Percentiles rank a stretch among this genome's conserved stretches.
These are phyloP conservation scores for Phytophthora pisi DNA, from an alignment of 352 stramenopile genomes.

Conservation along the genomic window DNA sequence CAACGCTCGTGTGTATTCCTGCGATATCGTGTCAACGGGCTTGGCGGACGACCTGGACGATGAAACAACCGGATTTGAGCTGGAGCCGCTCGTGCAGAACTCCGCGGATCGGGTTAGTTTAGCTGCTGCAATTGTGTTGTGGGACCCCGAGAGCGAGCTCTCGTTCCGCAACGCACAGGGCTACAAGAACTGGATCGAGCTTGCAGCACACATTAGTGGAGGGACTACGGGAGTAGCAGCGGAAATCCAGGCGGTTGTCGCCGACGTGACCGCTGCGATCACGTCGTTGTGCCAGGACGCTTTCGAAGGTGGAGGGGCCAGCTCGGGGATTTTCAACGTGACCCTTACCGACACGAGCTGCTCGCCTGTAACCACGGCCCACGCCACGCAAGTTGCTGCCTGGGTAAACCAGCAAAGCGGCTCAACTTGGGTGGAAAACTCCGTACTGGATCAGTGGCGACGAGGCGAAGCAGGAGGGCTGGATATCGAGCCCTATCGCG, in stretches of 20 bases:
- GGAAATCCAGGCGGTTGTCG: slow-evolving; percentile 23
- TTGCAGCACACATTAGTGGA: slow-evolving; percentile 18
- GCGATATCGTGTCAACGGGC: slow-evolving; percentile 48
- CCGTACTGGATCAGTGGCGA: slow-evolving; percentile 72
- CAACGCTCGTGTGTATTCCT: slow-evolving; percentile 45
- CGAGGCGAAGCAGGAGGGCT: slow-evolving; percentile 44
- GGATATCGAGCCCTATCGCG: slow-evolving; percentile 75
- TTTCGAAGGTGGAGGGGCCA: slow-evolving; percentile 34
- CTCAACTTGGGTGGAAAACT: slow-evolving; percentile 44
- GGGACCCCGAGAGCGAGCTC: slow-evolving; percentile 40
- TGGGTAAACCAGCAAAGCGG: slow-evolving; percentile 40
- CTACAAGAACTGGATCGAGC: slow-evolving; percentile 54
- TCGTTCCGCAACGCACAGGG: slow-evolving; percentile 57
- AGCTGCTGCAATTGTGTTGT: slow-evolving; percentile 44
- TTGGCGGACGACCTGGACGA: slow-evolving; percentile 55
- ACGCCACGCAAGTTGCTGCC: slow-evolving; percentile 41
- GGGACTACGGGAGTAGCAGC: neutral
- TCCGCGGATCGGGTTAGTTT: slow-evolving; percentile 38
- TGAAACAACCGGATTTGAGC: slow-evolving; percentile 51
- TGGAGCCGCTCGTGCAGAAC: slow-evolving; percentile 31
- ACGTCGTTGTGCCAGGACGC: slow-evolving; percentile 11
- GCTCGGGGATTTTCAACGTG: slow-evolving; percentile 61
- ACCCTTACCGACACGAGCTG: slow-evolving; percentile 45
- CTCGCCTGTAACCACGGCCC: slow-evolving; percentile 24
- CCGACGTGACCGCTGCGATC: slow-evolving; percentile 49